Evolutionary conservation across 2,329 filamentous ascomycete genomes (phyloP).

Genomic region (Pseudopyrenochaeta lycopersici): DNA sequence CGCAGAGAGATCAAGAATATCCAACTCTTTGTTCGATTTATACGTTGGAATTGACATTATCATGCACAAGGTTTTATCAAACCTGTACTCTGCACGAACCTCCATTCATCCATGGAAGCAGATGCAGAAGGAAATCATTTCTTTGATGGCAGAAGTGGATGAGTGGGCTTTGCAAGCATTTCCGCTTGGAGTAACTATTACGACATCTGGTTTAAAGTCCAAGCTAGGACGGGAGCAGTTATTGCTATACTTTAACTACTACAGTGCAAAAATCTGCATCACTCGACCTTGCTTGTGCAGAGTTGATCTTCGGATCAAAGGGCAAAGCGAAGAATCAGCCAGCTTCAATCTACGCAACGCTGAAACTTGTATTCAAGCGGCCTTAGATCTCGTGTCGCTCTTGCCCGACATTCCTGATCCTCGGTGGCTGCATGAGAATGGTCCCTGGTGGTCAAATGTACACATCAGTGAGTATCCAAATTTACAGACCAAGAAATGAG

Average conservation of each 20-base stretch:
- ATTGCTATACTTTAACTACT: neutral
- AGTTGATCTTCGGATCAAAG: slow-evolving; percentile 3
- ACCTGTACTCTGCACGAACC: slow-evolving; percentile 45
- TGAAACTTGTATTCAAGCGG: slow-evolving; percentile 45
- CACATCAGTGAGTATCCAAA: too few species aligned
- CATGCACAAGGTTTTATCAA: slow-evolving; percentile 22
- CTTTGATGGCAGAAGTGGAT: too few species aligned
- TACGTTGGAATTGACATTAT: slow-evolving; percentile 20
- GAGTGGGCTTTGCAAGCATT: too few species aligned
- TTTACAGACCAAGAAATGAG: slow-evolving; percentile 8
- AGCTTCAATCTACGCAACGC: slow-evolving; percentile 43
- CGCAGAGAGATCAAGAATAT: too few species aligned
- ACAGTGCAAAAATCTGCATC: neutral
- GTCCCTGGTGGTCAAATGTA: too few species aligned
- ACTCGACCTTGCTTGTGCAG: slow-evolving; percentile 19
- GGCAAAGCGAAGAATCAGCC: slow-evolving; percentile 39
- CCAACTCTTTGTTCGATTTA: neutral
- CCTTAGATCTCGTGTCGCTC: slow-evolving; percentile 37
- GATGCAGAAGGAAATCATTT: slow-evolving; percentile 10
- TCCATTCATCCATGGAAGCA: slow-evolving; percentile 43
- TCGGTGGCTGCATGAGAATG: too few species aligned
- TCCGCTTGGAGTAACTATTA: too few species aligned
- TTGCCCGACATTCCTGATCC: neutral
- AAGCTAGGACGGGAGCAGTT: neutral
- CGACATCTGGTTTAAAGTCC: too few species aligned